Evolutionary conservation across 768 basidiomycete species (phyloP).

Genomic region (Mycena polygramma): DNA sequence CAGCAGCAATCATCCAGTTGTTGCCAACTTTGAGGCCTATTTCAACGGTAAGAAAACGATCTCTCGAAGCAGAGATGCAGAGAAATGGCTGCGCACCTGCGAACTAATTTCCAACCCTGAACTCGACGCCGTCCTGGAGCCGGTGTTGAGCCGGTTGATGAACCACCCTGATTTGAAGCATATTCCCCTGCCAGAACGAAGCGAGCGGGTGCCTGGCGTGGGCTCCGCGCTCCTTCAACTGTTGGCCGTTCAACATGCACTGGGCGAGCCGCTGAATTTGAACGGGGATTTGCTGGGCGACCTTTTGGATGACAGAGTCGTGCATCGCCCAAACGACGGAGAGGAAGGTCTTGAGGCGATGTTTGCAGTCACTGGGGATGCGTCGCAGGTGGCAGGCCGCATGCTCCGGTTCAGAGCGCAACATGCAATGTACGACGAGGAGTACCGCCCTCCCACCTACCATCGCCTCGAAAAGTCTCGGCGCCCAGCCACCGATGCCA

Average conservation of each 20-base stretch:
- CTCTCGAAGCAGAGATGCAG: background rate
- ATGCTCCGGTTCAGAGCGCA: background rate
- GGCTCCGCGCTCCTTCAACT: constrained; percentile 23
- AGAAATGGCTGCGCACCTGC: background rate
- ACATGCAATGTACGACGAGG: constrained; percentile 1
- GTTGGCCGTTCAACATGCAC: constrained; percentile 4
- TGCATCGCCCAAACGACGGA: constrained; percentile 1
- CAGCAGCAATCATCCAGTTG: background rate
- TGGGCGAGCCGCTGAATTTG: constrained; percentile 12
- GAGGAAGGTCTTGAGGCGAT: background rate
- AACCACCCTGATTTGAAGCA: background rate
- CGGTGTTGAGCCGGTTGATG: background rate
- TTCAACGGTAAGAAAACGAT: background rate
- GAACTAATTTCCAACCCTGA: background rate
- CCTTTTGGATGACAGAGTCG: constrained; percentile 1
- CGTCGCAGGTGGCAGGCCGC: background rate
- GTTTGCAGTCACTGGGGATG: background rate
- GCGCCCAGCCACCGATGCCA: background rate
- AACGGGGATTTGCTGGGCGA: constrained; percentile 14
- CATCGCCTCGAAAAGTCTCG: background rate
- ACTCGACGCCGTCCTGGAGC: background rate
- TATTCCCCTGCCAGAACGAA: too few species aligned
- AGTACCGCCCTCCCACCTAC: constrained; percentile 1
- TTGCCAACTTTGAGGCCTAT: background rate
- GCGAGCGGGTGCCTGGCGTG: background rate